Percentiles rank a stretch among this genome's conserved stretches.
Evolutionary conservation across 1,284 basidiomycete species (phyloP).

Genomic region (Sanghuangporus weigelae): DNA sequence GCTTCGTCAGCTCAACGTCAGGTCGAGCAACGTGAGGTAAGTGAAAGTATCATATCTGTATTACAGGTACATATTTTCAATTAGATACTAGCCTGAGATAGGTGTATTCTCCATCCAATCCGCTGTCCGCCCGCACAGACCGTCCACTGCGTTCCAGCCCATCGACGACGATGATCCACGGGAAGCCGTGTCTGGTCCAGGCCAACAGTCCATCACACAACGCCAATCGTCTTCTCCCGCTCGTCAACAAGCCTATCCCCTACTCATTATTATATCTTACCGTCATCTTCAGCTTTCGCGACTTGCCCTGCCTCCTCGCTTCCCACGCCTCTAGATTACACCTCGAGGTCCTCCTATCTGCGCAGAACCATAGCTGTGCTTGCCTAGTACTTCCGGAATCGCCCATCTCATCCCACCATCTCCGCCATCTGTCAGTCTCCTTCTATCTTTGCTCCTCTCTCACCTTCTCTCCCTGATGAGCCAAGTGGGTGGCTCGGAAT

Average conservation of each 20-base stretch:
- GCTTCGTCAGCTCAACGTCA: no score
- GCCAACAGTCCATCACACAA: conserved; percentile 6
- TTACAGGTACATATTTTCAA: neutral
- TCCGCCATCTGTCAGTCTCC: neutral
- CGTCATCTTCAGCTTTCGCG: neutral
- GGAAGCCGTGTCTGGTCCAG: conserved; percentile 14
- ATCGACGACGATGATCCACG: conserved; percentile 15
- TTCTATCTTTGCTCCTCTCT: neutral
- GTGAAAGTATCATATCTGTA: neutral
- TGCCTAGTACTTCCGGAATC: neutral
- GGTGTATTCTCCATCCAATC: neutral
- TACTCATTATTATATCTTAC: no score
- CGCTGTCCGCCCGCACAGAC: neutral
- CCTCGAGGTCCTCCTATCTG: neutral
- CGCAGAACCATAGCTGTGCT: neutral
- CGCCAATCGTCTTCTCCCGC: conserved; percentile 3
- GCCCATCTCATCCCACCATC: neutral
- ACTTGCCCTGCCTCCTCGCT: neutral
- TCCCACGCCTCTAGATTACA: neutral
- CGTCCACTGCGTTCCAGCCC: conserved; percentile 7
- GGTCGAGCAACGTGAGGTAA: no score
- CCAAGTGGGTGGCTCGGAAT: neutral
- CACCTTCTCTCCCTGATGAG: neutral
- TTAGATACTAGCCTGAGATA: neutral
- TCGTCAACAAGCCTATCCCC: neutral